A percentile compares a stretch with the other conserved stretches of the same genome.
These are phyloP conservation scores for Fusarium camptoceras DNA, from an alignment of 2,329 filamentous ascomycete species.

Conservation along the genomic window DNA sequence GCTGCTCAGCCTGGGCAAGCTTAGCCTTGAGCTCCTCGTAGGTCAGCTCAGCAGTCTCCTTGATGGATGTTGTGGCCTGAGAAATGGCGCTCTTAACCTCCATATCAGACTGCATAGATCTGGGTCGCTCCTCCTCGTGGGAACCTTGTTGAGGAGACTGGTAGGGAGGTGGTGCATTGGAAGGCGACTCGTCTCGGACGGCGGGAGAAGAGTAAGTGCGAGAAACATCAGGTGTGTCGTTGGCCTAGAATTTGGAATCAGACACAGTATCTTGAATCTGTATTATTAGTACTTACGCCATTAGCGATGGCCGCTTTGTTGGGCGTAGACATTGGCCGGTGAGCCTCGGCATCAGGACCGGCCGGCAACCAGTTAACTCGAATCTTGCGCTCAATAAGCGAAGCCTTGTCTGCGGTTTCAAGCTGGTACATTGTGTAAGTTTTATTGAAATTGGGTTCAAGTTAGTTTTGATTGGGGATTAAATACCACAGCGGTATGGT, in stretches of 20 bases:
- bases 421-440: slow-evolving; percentile 65
- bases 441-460: neutral
- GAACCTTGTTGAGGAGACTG: slow-evolving; percentile 49
- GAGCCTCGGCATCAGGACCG: slow-evolving; percentile 56
- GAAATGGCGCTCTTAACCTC: slow-evolving; percentile 49
- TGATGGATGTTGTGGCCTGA: slow-evolving; percentile 61
- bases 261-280: neutral
- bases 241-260: slow-evolving; percentile 45
- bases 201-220: slow-evolving; percentile 60
- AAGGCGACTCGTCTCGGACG: slow-evolving; percentile 49
- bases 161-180: slow-evolving; percentile 52
- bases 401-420: slow-evolving; percentile 79
- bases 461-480: neutral
- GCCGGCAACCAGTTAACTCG: slow-evolving; percentile 85
- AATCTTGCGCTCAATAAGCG: slow-evolving; percentile 94
- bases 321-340: slow-evolving; percentile 53
- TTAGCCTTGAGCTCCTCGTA: slow-evolving; percentile 76
- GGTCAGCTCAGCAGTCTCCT: slow-evolving; percentile 56
- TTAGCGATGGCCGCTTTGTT: slow-evolving; percentile 55
- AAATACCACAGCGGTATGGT: slow-evolving; percentile 83
- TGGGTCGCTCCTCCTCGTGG: slow-evolving; percentile 46
- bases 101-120: slow-evolving; percentile 42
- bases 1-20: slow-evolving; percentile 79
- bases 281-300: slow-evolving; percentile 53
- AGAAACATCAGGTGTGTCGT: slow-evolving; percentile 59